Percentiles rank a stretch among this genome's conserved stretches.
Evolutionary conservation across 306 rosid species (phyloP).

Genomic region (Chamaecrista fasciculata): DNA sequence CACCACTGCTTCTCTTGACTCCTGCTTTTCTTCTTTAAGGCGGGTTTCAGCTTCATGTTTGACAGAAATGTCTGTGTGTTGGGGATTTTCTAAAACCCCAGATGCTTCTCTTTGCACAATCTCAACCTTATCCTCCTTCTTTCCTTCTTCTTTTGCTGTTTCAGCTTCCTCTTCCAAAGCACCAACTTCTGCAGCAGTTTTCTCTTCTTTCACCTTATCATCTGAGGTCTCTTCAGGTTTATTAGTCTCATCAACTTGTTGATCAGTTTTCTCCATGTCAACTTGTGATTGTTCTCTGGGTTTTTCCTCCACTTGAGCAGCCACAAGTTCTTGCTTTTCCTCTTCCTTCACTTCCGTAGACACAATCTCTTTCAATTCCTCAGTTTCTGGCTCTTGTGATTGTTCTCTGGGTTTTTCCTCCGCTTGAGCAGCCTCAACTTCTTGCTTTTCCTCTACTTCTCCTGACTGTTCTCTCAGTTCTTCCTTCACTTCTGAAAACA

Average conservation of each 20-base stretch:
- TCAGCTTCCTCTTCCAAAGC: constrained; percentile 30
- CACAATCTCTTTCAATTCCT: not conserved
- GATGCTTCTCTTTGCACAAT: constrained; percentile 25
- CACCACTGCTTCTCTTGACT: constrained; percentile 37
- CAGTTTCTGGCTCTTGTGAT: not conserved
- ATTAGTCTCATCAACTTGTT: constrained; percentile 18
- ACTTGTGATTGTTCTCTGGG: not conserved
- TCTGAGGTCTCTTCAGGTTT: constrained; percentile 29
- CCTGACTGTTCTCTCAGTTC: not conserved
- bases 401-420: too few relatives aligned
- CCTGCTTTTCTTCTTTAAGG: constrained; percentile 24
- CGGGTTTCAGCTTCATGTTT: constrained; percentile 29
- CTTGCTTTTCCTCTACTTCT: not conserved
- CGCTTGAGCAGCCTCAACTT: not conserved
- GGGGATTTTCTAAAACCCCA: not conserved
- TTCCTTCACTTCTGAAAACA: not conserved
- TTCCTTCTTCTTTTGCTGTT: constrained; percentile 33
- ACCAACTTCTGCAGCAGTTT: constrained; percentile 6
- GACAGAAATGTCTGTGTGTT: constrained; percentile 8
- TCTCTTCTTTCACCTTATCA: constrained; percentile 26
- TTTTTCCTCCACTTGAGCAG: not conserved
- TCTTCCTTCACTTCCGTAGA: not conserved
- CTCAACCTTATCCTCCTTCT: constrained; percentile 29
- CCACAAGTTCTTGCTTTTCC: not conserved
- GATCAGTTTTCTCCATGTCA: constrained; percentile 34